Base-by-base conservation (phyloP, 805 yeast species). In the Cephaloascus fragrans region DNA sequence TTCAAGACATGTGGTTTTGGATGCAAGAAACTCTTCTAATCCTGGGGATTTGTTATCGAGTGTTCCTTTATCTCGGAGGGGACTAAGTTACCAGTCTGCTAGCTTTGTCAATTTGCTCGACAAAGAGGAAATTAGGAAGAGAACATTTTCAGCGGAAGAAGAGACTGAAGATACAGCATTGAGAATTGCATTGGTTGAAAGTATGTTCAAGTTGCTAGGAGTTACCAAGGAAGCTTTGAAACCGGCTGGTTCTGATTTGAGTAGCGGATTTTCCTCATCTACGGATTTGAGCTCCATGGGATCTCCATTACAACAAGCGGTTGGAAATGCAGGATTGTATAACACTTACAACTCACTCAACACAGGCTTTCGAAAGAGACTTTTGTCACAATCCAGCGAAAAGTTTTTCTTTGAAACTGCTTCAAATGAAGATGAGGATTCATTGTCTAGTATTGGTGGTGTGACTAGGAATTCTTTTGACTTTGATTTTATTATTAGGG, bases 1-100 rank as follows among this genome's bases (percentile, higher is more conserved):
- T 1, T 61, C 68, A 4, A 44, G 73, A 59, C 57, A 64, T 35
- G 71, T 66, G 16, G 51, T 62, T 3, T 58, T 82, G 28, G 74
- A 71, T 19, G 68, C 83, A 2, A 62, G 80, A 37, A 70, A 73
- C 39, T 59, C 73, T 3, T 62, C 79, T 15, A 86, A 83, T 50
- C 95, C 96, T 0, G 96, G 96, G 20, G 95, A 87, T 53, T 64
- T 88, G 38, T 59, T 88, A 9, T 83, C 95, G 0, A 83, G 82
- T 39, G 95, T 81, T 1, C 93, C 95, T 1, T 55, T 83, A 5
- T 69, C 81, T 2, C 61, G 81, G 39, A 55, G 35, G 4, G 47
- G 36, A 9, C 17, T 32, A 8, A 26, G 19, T 26, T 41, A 20
- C 19, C 29, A n/a, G 15, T n/a, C 19, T 32, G 19, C 4, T 17